A percentile compares a stretch with the other conserved stretches of the same genome.
phyloP scores from a whole-genome alignment of 192 early-diverging fungal genomes.

The Chytriomyces sp. region DNA sequence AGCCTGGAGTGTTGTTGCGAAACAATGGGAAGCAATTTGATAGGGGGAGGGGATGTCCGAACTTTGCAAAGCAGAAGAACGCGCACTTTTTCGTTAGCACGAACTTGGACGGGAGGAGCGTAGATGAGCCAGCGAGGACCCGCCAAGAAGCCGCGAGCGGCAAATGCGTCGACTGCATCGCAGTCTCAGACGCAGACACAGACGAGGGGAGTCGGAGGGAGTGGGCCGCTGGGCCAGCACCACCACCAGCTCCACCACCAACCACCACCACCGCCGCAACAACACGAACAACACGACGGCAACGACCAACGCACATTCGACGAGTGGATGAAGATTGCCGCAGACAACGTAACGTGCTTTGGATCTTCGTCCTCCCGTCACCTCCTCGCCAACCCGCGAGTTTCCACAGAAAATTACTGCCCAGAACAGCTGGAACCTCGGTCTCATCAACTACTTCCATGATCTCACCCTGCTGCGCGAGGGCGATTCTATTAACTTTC shows the following conservation, averaged over 20 bases:
- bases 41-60: too few relatives aligned
- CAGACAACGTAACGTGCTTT: conserved; percentile 74
- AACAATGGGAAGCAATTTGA: too few relatives aligned
- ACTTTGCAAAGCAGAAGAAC: too few relatives aligned
- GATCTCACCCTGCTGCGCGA: conserved; percentile 91
- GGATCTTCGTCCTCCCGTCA: not conserved
- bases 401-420: conserved; percentile 86
- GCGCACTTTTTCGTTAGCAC: too few relatives aligned
- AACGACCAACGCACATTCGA: conserved; percentile 71
- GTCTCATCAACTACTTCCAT: conserved; percentile 97
- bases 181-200: conserved; percentile 13
- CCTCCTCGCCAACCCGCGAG: not conserved
- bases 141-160: too few relatives aligned
- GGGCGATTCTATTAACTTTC: conserved; percentile 98
- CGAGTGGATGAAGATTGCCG: conserved; percentile 97
- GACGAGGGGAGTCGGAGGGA: not conserved
- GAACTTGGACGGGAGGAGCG: too few relatives aligned
- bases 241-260: conserved; percentile 1
- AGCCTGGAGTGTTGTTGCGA: too few relatives aligned
- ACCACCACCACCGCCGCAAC: not conserved
- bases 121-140: too few relatives aligned
- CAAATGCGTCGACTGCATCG: too few relatives aligned
- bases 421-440: conserved; percentile 94
- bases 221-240: not conserved
- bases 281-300: too few relatives aligned